Base-by-base conservation (phyloP, 2,329 filamentous ascomycete genomes). In the Coccinonectria pachysandricola region DNA sequence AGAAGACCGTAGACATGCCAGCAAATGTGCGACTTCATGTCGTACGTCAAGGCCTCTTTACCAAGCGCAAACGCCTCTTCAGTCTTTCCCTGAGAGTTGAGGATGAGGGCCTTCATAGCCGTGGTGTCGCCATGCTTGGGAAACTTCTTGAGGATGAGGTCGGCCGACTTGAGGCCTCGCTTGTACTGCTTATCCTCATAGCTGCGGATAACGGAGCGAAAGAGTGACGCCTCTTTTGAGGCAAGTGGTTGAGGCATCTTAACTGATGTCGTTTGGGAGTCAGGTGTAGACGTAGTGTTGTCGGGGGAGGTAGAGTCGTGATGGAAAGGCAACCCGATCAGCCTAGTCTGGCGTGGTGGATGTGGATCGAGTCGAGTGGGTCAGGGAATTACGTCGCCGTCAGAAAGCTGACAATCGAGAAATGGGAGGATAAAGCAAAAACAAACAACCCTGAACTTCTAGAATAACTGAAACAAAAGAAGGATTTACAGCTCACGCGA, bases 181-280 rank as follows among this genome's bases (percentile, higher is more conserved):
- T 96, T 98, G 66, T 96, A 95, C 52, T 96, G 88, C 61, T 98
- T 98, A 53, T 87, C 81, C 60, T 98, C 91, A 67, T 96, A 98
- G 60, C 84, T 78, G 54, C 88, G 87, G 49, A 98, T 85, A 40
- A 98, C 78, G 54, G 87, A 84, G 39, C 86, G 80, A 61, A 98
- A 98, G 63, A 95, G 79, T 54, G 87, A 79, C 47, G 76, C 76
- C 70, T 98, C 91, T 64, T 96, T 96, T 50, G 85, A 76, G 50
- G 69, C 75, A 35, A 87, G 66, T 50, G 69, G 70, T 59, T 85
- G 78, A 43, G 78, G 75, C 79, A 83, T 82, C 42, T 52, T 56
- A 36, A 23, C 27, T 23, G 13, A 20, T 12, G 24, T n/a, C 23
- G 17, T 13, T 9, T 17, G 15, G 8, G 22, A 22, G 23, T 21